A percentile compares a stretch with the other conserved stretches of the same genome.
phyloP scores from a whole-genome alignment of 768 basidiomycete genomes.

The Collybiopsis luxurians region DNA sequence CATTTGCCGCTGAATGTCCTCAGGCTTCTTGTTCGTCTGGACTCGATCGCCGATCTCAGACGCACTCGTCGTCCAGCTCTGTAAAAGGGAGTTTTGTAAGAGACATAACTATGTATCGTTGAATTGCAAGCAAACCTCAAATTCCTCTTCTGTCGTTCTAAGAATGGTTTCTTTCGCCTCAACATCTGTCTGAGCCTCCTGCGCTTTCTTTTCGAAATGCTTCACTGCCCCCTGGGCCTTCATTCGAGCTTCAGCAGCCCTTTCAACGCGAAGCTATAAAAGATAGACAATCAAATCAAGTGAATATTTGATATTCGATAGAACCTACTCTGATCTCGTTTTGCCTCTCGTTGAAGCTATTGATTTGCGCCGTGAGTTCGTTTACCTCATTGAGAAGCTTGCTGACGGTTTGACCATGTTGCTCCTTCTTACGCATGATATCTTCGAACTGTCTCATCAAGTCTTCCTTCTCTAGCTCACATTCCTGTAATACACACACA shows the following conservation, averaged over 20 bases:
- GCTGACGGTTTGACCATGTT: conserved; percentile 37
- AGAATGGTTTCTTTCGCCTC: conserved; percentile 41
- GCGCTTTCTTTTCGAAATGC: conserved; percentile 35
- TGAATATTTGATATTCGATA: no score
- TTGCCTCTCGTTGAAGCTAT: conserved; percentile 46
- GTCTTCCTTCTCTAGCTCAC: conserved; percentile 47
- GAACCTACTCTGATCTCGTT: conserved; percentile 45
- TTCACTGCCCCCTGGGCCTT: neutral
- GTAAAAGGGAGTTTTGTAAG: neutral
- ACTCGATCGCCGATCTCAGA: conserved; percentile 57
- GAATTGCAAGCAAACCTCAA: conserved; percentile 41
- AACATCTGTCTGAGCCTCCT: conserved; percentile 19
- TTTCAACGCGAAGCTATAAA: conserved; percentile 45
- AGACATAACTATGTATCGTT: neutral
- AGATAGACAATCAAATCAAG: neutral
- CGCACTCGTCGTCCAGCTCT: conserved; percentile 70
- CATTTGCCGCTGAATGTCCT: conserved; percentile 57
- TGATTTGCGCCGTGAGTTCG: conserved; percentile 44
- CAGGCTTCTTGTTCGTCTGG: conserved; percentile 53
- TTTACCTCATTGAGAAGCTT: conserved; percentile 39
- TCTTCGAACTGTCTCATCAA: conserved; percentile 48
- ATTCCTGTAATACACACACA: conserved; percentile 39
- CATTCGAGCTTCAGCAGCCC: conserved; percentile 43
- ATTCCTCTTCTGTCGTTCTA: conserved; percentile 58
- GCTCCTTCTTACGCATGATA: conserved; percentile 40